phyloP scores from a whole-genome alignment of 1,139 yeast genomes.

The Geotrichum europaeum region DNA sequence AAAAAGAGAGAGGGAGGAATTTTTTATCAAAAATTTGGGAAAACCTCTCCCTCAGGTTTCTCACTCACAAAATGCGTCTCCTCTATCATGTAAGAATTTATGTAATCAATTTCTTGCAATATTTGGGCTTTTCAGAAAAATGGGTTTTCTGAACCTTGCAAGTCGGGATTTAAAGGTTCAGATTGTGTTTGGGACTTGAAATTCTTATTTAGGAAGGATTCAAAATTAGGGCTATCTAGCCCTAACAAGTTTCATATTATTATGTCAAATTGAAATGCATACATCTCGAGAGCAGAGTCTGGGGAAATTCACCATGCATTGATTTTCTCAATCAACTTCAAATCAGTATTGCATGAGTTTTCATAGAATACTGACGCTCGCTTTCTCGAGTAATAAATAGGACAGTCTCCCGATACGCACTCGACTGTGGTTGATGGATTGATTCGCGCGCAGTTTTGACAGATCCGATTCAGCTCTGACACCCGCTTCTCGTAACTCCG shows the following conservation, averaged over 20 bases:
- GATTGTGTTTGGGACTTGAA: neutral
- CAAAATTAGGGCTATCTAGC: neutral
- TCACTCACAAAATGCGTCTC: neutral
- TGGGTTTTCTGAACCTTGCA: neutral
- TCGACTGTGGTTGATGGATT: slow-evolving; percentile 23
- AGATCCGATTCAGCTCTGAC: slow-evolving; percentile 30
- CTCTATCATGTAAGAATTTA: neutral
- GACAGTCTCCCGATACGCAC: slow-evolving; percentile 44
- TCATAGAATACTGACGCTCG: slow-evolving; percentile 21
- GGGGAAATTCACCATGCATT: neutral
- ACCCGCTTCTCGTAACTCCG: slow-evolving; percentile 23
- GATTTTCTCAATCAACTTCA: neutral
- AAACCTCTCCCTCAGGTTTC: neutral
- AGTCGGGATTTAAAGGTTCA: neutral
- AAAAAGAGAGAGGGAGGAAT: neutral
- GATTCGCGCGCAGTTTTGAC: slow-evolving; percentile 31
- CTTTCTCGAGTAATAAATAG: slow-evolving; percentile 38
- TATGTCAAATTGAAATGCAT: neutral
- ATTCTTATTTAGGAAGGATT: neutral
- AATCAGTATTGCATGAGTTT: neutral
- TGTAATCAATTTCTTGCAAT: neutral
- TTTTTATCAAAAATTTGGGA: neutral
- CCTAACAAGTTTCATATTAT: neutral
- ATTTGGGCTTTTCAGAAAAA: neutral
- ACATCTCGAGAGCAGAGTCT: neutral